These are phyloP conservation scores for Nephelium lappaceum DNA, from an alignment of 345 rosid species.

Conservation along the genomic window DNA sequence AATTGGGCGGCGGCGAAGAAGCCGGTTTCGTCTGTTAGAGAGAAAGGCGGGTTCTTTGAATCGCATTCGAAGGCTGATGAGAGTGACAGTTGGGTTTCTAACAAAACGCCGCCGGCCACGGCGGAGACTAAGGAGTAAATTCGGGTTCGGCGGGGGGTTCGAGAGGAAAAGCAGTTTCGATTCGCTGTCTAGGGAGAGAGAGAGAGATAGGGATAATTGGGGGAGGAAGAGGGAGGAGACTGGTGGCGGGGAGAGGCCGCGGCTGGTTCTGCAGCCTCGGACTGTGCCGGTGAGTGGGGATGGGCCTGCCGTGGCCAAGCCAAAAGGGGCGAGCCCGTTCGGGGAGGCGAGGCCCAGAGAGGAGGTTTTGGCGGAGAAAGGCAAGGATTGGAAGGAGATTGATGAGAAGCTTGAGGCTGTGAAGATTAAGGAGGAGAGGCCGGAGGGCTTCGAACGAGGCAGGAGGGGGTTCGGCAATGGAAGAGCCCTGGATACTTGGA, in stretches of 20 bases:
- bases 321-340: slow-evolving; percentile 73
- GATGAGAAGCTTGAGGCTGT: slow-evolving; percentile 77
- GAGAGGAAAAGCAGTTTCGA: slow-evolving; percentile 74
- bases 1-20: slow-evolving; percentile 85
- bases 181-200: slow-evolving; percentile 63
- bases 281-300: slow-evolving; percentile 45
- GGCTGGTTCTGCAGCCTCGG: slow-evolving; percentile 80
- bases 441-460: slow-evolving; percentile 29
- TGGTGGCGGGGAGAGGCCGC: slow-evolving; percentile 52
- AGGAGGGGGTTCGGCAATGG: slow-evolving; percentile 49
- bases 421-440: slow-evolving; percentile 62
- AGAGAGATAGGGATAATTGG: slow-evolving; percentile 69
- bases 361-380: slow-evolving; percentile 91
- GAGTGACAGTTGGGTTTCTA: slow-evolving; percentile 74
- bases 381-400: slow-evolving; percentile 89
- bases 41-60: slow-evolving; percentile 52
- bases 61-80: slow-evolving; percentile 93
- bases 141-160: slow-evolving; percentile 53
- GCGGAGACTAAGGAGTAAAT: slow-evolving; percentile 18
- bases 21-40: slow-evolving; percentile 24
- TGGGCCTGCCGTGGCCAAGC: slow-evolving; percentile 38
- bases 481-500: slow-evolving; percentile 28
- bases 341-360: slow-evolving; percentile 97
- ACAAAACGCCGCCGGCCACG: slow-evolving; percentile 34
- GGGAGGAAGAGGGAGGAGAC: slow-evolving; percentile 72